Evolutionary conservation across 2,329 filamentous ascomycete genomes (phyloP), one percentile per base, ranked within the genome.

Genomic region (Fusarium nygamai): DNA sequence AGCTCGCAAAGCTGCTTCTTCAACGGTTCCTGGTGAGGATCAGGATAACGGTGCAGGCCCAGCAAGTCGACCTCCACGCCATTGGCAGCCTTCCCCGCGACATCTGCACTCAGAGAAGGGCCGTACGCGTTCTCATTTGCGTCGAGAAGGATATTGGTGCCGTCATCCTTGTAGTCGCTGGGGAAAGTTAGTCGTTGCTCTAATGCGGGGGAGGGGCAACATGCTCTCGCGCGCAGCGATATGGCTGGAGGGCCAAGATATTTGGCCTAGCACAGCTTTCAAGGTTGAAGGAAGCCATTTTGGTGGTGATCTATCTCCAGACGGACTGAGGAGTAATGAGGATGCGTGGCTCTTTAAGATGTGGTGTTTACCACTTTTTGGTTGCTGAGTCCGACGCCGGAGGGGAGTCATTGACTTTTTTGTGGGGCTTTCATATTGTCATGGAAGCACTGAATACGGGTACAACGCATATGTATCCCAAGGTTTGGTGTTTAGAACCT

Each of bases 111-210:
- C 57, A 98, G 85, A 4, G 94, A 92, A 1, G 96, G 96, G 1
- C 96, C 96, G 79, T 93, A 98, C 68, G 96, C 95, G 81, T 99
- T 99, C 85, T 99, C 96, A 80, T 99, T 99, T 78, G 96, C 96
- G 82, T 99, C 96, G 75, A 99, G 93, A 60, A 99, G 92, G 79
- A 98, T 91, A 80, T 98, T 98, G 67, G 92, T 96, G 76, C 96
- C 96, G 81, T 99, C 93, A 82, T 99, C 96, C 86, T 99, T 98
- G 89, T 99, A 98, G 89, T 99, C 96, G 86, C 94, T 97, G 7
- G 22, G 5, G 38, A 54, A 80, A 58, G 78, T 58, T 51, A 47
- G 57, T 69, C 62, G 44, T 73, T 70, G 63, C 17, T 81, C 57
- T 64, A 48, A 71, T 65, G 68, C 63, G 58, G 66, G 68, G 61